Percentiles rank a stretch among this genome's conserved stretches.
Conservation (phyloP, 306 rosid genomes). For the Clitoria ternatea region DNA sequence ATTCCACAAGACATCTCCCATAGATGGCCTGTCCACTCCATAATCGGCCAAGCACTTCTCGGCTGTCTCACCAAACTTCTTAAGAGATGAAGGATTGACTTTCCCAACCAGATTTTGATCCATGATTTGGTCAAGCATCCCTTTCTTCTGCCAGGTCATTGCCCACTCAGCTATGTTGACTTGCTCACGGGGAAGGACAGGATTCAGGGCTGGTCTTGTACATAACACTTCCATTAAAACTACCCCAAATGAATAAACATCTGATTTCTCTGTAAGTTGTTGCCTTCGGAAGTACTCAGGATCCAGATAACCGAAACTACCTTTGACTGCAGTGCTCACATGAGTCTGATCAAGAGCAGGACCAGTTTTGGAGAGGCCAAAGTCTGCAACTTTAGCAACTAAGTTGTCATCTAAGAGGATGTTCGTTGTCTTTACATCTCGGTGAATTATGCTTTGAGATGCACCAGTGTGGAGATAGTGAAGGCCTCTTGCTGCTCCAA, state of each 20-base stretch:
- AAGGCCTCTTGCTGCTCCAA: slow-evolving; percentile 96
- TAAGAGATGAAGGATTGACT: slow-evolving; percentile 83
- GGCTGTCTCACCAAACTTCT: slow-evolving; percentile 93
- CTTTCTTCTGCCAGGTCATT: slow-evolving; percentile 93
- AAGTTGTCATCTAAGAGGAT: slow-evolving; percentile 90
- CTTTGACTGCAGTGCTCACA: slow-evolving; percentile 97
- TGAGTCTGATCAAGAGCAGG: slow-evolving; percentile 97
- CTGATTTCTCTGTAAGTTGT: slow-evolving; percentile 97
- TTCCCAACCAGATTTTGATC: slow-evolving; percentile 78
- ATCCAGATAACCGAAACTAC: slow-evolving; percentile 97
- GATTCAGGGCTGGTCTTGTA: slow-evolving; percentile 95
- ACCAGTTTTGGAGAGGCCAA: slow-evolving; percentile 94
- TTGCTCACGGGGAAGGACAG: slow-evolving; percentile 93
- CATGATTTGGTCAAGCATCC: slow-evolving; percentile 95
- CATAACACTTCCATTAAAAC: slow-evolving; percentile 96
- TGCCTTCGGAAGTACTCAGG: slow-evolving; percentile 97
- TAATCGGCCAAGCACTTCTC: slow-evolving; percentile 93
- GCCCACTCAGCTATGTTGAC: slow-evolving; percentile 99
- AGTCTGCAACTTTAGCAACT: slow-evolving; percentile 96
- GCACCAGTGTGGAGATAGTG: slow-evolving; percentile 98
- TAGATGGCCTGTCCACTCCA: slow-evolving; percentile 94
- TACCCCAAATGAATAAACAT: slow-evolving; percentile 94
- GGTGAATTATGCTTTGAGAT: slow-evolving; percentile 87
- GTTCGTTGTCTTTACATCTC: slow-evolving; percentile 97
- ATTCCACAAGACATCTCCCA: slow-evolving; percentile 96